Evolutionary conservation across 495 filamentous ascomycete genomes (phyloP).

Genomic region (Xylaria telfairii): DNA sequence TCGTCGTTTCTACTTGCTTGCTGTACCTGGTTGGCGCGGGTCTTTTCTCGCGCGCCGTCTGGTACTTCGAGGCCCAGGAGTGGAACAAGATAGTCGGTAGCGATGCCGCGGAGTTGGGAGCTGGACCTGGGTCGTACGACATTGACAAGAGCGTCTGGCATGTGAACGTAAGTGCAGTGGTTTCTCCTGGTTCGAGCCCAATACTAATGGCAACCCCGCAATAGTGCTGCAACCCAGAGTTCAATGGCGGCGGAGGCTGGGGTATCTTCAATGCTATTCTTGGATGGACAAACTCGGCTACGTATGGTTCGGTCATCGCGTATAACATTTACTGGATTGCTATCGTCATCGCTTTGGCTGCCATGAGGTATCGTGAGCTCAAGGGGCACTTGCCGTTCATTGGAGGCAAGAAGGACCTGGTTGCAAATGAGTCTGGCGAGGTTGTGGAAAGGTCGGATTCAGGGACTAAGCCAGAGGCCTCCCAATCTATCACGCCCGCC

Average conservation of each 20-base stretch:
- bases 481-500: slow-evolving; percentile 8
- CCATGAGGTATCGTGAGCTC: slow-evolving; percentile 71
- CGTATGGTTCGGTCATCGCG: slow-evolving; percentile 79
- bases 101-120: slow-evolving; percentile 75
- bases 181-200: not conserved
- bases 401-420: slow-evolving; percentile 41
- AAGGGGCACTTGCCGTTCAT: slow-evolving; percentile 70
- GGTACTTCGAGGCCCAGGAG: slow-evolving; percentile 69
- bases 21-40: slow-evolving; percentile 88
- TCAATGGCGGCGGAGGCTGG: slow-evolving; percentile 80
- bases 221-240: slow-evolving; percentile 75
- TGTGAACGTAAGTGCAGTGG: slow-evolving; percentile 68
- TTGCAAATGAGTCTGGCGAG: not conserved
- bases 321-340: slow-evolving; percentile 90
- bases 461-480: slow-evolving; percentile 2
- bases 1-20: slow-evolving; percentile 81
- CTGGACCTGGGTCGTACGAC: slow-evolving; percentile 86
- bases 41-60: slow-evolving; percentile 77
- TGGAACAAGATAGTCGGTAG: slow-evolving; percentile 74
- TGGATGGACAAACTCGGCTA: slow-evolving; percentile 90
- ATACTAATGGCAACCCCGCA: not conserved
- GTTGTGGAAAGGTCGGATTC: not conserved
- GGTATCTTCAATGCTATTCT: slow-evolving; percentile 84
- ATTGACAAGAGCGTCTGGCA: slow-evolving; percentile 89
- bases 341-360: slow-evolving; percentile 65